Conservation (phyloP, 78 protist genomes). For the Polysphondylium violaceum region DNA sequence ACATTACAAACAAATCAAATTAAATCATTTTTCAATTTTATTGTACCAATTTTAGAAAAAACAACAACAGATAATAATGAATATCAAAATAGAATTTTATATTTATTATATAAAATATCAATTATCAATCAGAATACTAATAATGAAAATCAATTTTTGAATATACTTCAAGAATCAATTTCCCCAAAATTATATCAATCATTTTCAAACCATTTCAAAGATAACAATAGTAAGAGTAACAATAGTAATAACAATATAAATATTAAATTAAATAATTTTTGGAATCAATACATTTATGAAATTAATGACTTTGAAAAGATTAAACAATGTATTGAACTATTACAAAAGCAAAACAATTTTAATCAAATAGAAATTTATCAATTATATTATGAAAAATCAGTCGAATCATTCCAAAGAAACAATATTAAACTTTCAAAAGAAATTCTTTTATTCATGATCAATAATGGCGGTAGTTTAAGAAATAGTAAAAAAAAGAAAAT, state of each 20-base stretch:
- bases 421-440: not conserved
- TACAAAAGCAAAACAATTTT: not conserved
- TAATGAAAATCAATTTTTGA: no score
- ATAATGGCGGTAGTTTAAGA: slow-evolving; percentile 5
- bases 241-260: not conserved
- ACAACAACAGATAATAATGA: no score
- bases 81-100: no score
- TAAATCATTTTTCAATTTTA: no score
- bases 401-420: not conserved
- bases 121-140: no score
- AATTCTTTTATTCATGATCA: not conserved
- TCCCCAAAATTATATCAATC: no score
- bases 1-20: no score
- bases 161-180: no score
- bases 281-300: no score
- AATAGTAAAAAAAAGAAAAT: slow-evolving; percentile 1
- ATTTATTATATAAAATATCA: no score
- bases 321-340: not conserved
- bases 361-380: not conserved
- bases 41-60: no score
- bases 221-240: not conserved
- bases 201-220: no score
- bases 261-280: not conserved
- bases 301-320: not conserved
- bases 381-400: slow-evolving; percentile 13